Conservation (phyloP, 306 rosid species). For the Lupinus albus region DNA sequence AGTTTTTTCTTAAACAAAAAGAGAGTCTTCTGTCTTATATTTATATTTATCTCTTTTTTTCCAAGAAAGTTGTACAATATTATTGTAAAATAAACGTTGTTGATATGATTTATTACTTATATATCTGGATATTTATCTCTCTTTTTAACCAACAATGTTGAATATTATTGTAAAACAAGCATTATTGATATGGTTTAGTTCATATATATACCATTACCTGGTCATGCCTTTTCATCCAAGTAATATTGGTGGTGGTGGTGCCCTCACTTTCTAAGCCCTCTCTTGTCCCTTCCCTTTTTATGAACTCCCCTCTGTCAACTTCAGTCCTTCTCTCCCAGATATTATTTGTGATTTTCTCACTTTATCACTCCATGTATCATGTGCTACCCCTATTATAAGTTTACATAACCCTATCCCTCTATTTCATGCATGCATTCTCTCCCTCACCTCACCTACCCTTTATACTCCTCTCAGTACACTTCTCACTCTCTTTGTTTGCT, state of each 20-base stretch:
- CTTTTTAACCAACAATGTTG: too few species aligned
- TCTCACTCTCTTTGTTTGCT: constrained; percentile 26
- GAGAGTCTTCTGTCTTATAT: too few species aligned
- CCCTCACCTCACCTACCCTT: constrained; percentile 20
- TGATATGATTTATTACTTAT: constrained; percentile 19
- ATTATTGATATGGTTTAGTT: constrained; percentile 19
- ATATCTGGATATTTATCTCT: neutral
- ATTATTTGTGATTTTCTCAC: constrained; percentile 64
- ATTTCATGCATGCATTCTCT: constrained; percentile 43
- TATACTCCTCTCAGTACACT: neutral
- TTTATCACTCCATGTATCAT: constrained; percentile 57
- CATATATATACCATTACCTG: constrained; percentile 11
- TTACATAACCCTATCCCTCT: constrained; percentile 42
- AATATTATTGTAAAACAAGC: too few species aligned
- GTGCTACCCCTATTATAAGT: constrained; percentile 26
- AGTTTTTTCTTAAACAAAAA: too few species aligned
- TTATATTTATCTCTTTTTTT: too few species aligned
- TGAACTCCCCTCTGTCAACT: constrained; percentile 71
- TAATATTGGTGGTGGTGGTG: constrained; percentile 45
- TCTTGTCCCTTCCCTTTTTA: constrained; percentile 93
- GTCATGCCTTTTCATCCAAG: constrained; percentile 61
- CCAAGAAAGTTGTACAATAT: too few species aligned
- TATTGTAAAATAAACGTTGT: too few species aligned
- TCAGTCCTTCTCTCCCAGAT: constrained; percentile 94
- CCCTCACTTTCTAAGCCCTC: constrained; percentile 74